Base-by-base conservation (phyloP, 1,284 basidiomycete genomes). In the Boletus semigastroideus region DNA sequence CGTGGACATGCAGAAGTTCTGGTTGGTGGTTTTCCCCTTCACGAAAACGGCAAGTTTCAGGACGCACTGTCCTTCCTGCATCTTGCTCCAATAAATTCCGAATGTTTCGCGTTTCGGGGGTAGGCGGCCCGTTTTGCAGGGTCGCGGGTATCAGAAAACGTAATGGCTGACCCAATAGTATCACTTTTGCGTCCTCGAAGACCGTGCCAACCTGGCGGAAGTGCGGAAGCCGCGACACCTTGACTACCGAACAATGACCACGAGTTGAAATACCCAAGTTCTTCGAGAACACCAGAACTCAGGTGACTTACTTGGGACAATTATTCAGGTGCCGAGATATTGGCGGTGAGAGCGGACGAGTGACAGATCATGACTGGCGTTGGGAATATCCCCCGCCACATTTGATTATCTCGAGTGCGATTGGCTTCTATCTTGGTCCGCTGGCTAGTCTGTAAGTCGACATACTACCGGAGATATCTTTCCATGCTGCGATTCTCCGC, bases 1-100 rank as follows among this genome's bases (percentile, higher is more conserved):
- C 30, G 19, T 34, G 12, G 27, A 41, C 25, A 38, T 40, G 31
- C 25, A 25, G 25, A 48, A 33, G 38, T 45, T 42, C 25, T 63
- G 57, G 50, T 42, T 33, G 28, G 30, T 46, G 33, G 52, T 50
- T n/a, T 27, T n/a, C 20, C 17, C 17, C 27, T 7, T 25, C 31
- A 48, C 58, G 34, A 51, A 66, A 59, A 63, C 63, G 47, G 64
- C 12, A 60, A 58, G 39, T 20, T 41, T 33, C 33, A 33, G 33
- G 4, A 13, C 14, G 31, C 33, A 31, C 20, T 33, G 41, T 49
- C 30, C 22, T 44, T 37, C 25, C 4, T 25, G 7, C 25, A 7
- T 30, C n/a, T 40, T 14, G 11, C 45, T 17, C 30, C 31, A 12
- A 40, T 33, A 39, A 34, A 28, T 17, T 14, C 42, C 34, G 41